Percentiles rank a stretch among this genome's conserved stretches.
These are phyloP conservation scores for Buxus sempervirens DNA, from an alignment of 164 flowering plant species.

Conservation along the genomic window DNA sequence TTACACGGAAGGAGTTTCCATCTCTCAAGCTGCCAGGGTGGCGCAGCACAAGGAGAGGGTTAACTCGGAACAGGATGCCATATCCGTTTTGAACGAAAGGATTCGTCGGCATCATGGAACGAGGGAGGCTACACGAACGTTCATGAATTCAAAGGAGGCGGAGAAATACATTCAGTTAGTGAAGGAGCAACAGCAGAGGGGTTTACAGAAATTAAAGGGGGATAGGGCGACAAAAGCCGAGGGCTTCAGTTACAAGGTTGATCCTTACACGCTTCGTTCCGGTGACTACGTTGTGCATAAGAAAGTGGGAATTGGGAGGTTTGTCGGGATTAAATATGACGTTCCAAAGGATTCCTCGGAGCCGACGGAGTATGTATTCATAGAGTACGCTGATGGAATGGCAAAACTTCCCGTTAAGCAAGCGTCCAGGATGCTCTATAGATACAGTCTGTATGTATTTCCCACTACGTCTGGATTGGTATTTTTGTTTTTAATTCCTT, in stretches of 20 bases:
- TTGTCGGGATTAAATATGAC: constrained; percentile 77
- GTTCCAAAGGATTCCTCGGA: constrained; percentile 37
- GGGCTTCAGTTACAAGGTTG: constrained; percentile 66
- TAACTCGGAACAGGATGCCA: constrained; percentile 38
- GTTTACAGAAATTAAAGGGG: constrained; percentile 74
- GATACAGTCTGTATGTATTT: constrained; percentile 75
- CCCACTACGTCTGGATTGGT: background rate
- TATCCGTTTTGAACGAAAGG: constrained; percentile 58
- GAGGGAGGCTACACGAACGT: constrained; percentile 36
- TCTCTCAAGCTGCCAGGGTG: constrained; percentile 14
- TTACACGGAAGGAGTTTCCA: constrained; percentile 29
- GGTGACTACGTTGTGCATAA: constrained; percentile 97
- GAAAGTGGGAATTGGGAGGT: constrained; percentile 88
- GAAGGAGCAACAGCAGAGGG: constrained; percentile 92
- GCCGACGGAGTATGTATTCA: constrained; percentile 75
- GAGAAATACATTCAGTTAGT: constrained; percentile 77
- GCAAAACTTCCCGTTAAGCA: constrained; percentile 89
- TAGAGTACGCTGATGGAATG: constrained; percentile 95
- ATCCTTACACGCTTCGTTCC: constrained; percentile 63
- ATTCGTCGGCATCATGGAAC: constrained; percentile 56
- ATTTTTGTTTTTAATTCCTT: background rate
- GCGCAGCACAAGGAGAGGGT: constrained; percentile 13
- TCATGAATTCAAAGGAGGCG: constrained; percentile 68
- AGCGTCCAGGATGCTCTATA: constrained; percentile 83
- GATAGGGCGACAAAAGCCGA: constrained; percentile 26